These are phyloP conservation scores for Boechera divaricarpa DNA, from an alignment of 345 rosid species.

Conservation along the genomic window DNA sequence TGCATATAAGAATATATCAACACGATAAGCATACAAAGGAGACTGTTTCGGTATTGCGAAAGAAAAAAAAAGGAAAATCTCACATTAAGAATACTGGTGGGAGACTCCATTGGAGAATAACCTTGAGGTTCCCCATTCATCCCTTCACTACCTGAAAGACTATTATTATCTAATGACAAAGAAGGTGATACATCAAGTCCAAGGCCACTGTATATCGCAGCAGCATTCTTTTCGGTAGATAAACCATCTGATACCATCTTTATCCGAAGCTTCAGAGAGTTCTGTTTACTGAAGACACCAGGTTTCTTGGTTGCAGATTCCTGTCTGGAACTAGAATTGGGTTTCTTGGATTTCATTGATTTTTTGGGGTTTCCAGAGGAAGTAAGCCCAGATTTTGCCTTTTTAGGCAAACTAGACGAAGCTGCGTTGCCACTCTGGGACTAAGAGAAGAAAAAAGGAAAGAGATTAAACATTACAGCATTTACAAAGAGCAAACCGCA, in stretches of 20 bases:
- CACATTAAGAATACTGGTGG: slow-evolving; percentile 71
- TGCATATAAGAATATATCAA: slow-evolving; percentile 53
- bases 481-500: neutral
- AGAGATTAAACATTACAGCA: slow-evolving; percentile 31
- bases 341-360: slow-evolving; percentile 55
- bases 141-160: slow-evolving; percentile 84
- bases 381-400: slow-evolving; percentile 54
- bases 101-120: slow-evolving; percentile 60
- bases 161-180: slow-evolving; percentile 73
- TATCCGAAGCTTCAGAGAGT: slow-evolving; percentile 72
- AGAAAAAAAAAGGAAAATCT: slow-evolving; percentile 43
- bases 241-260: slow-evolving; percentile 83
- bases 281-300: slow-evolving; percentile 60
- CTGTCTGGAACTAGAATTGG: slow-evolving; percentile 46
- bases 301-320: slow-evolving; percentile 57
- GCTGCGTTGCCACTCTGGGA: slow-evolving; percentile 60
- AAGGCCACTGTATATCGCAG: slow-evolving; percentile 85
- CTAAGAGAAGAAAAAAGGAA: slow-evolving; percentile 36
- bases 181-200: slow-evolving; percentile 95
- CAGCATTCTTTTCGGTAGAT: slow-evolving; percentile 73
- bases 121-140: slow-evolving; percentile 60
- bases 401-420: slow-evolving; percentile 51
- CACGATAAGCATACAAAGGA: slow-evolving; percentile 40
- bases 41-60: slow-evolving; percentile 27
- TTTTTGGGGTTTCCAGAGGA: slow-evolving; percentile 47